phyloP scores from a whole-genome alignment of 306 rosid genomes.

The Prunus mume region DNA sequence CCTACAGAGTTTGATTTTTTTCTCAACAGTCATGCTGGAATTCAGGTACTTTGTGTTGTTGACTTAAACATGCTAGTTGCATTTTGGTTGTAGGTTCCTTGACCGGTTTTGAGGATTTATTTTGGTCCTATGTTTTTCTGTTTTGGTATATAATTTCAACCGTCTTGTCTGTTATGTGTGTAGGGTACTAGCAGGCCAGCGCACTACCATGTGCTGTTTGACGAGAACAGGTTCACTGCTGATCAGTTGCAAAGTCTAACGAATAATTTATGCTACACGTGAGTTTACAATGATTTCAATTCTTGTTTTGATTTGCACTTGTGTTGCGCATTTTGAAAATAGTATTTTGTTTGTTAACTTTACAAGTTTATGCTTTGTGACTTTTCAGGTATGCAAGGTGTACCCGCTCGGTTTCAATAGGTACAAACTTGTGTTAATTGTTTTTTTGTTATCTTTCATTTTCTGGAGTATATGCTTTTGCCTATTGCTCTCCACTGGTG shows the following conservation, averaged over 20 bases:
- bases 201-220: conserved; percentile 43
- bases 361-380: not conserved
- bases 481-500: not conserved
- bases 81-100: not conserved
- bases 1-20: conserved; percentile 70
- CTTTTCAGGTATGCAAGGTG: conserved; percentile 49
- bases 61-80: not conserved
- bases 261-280: conserved; percentile 51
- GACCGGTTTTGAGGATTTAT: not conserved
- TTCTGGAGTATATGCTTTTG: not conserved
- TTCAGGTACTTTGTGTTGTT: conserved; percentile 38
- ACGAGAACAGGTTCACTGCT: conserved; percentile 41
- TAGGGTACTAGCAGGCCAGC: conserved; percentile 55
- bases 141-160: not conserved
- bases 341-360: not conserved
- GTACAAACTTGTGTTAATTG: not conserved
- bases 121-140: not conserved
- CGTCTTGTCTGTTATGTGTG: not conserved
- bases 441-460: no score
- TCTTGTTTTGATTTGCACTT: not conserved
- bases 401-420: conserved; percentile 49
- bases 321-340: not conserved
- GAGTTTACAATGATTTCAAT: not conserved
- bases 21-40: conserved; percentile 82
- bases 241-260: conserved; percentile 41